A percentile compares a stretch with the other conserved stretches of the same genome.
Evolutionary conservation across 2,329 filamentous ascomycete species (phyloP).

Genomic region (Aspergillus flavus): DNA sequence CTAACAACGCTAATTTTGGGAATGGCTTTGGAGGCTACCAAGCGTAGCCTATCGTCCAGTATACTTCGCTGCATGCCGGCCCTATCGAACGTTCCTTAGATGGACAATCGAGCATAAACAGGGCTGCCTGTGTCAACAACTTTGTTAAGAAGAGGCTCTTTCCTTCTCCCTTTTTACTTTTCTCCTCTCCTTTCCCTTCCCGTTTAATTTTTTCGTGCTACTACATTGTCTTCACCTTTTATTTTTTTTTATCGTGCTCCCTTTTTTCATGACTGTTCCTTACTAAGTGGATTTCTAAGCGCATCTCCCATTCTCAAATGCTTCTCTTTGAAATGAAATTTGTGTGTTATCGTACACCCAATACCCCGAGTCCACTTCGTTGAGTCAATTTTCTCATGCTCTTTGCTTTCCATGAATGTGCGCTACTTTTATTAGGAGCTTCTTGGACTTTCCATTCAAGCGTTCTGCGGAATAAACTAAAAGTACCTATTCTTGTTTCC

Average conservation of each 20-base stretch:
- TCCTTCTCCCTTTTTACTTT: conserved; percentile 19
- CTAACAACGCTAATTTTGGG: conserved; percentile 51
- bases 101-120: conserved; percentile 11
- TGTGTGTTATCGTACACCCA: conserved; percentile 44
- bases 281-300: conserved; percentile 43
- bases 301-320: conserved; percentile 37
- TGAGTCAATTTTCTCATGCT: conserved; percentile 35
- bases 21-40: conserved; percentile 65
- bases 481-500: conserved; percentile 34
- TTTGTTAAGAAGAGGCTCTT: conserved; percentile 19
- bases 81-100: conserved; percentile 16
- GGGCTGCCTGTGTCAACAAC: conserved; percentile 18
- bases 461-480: conserved; percentile 39
- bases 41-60: conserved; percentile 45
- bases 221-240: conserved; percentile 22
- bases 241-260: conserved; percentile 21
- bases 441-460: conserved; percentile 36
- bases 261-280: conserved; percentile 28
- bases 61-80: conserved; percentile 11
- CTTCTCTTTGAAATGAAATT: conserved; percentile 47
- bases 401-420: conserved; percentile 34
- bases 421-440: conserved; percentile 32
- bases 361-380: conserved; percentile 47
- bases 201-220: conserved; percentile 22
- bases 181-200: conserved; percentile 22